phyloP scores from a whole-genome alignment of 495 filamentous ascomycete species.

The Tuber aestivum region DNA sequence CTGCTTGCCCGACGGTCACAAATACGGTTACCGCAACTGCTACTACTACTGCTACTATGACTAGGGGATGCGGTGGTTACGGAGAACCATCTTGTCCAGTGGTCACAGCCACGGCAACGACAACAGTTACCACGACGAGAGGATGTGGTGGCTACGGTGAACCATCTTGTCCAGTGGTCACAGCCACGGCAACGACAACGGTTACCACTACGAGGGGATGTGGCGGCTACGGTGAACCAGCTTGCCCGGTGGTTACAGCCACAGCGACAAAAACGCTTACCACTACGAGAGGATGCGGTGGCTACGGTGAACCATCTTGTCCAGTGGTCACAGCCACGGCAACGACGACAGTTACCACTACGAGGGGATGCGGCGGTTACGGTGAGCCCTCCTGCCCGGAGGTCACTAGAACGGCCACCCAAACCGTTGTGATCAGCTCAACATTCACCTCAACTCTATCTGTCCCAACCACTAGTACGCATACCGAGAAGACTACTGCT shows the following conservation, averaged over 20 bases:
- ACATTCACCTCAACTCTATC: constrained; percentile 24
- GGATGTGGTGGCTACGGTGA: constrained; percentile 4
- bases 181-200: not conserved
- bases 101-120: constrained; percentile 18
- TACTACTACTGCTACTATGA: constrained; percentile 20
- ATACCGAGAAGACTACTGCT: not conserved
- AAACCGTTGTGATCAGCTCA: constrained; percentile 25
- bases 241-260: not conserved
- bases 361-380: not conserved
- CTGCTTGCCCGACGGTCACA: constrained; percentile 8
- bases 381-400: not conserved
- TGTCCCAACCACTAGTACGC: constrained; percentile 13
- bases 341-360: not conserved
- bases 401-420: constrained; percentile 15
- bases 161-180: not conserved
- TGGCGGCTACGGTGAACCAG: not conserved
- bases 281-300: not conserved
- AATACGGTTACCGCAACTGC: constrained; percentile 27
- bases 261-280: not conserved
- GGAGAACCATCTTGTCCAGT: not conserved
- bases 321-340: not conserved
- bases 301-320: not conserved
- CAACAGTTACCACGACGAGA: constrained; percentile 27
- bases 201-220: not conserved
- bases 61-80: not conserved